Evolutionary conservation across 805 yeast genomes (phyloP).

Genomic region (Suhomyces kilbournensis): DNA sequence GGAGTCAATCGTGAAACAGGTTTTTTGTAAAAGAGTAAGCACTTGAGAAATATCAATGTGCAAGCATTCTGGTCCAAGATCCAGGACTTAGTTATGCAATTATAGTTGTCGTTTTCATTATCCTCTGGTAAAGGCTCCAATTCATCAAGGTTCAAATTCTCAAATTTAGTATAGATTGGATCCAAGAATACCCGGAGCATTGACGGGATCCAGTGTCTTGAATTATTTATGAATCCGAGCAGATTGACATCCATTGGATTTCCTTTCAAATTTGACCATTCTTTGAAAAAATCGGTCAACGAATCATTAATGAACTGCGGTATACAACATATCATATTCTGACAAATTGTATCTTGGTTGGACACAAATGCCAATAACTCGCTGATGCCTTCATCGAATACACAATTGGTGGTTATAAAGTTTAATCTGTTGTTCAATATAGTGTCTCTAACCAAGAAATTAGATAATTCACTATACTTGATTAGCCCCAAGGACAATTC

Average conservation of each 20-base stretch:
- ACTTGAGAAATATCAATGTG: conserved; percentile 7
- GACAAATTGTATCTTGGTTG: conserved; percentile 6
- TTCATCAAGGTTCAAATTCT: not conserved
- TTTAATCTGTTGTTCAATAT: conserved; percentile 14
- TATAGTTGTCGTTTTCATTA: conserved; percentile 4
- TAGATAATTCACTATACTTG: conserved; percentile 8
- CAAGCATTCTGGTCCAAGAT: conserved; percentile 8
- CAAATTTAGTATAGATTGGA: not conserved
- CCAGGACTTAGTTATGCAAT: conserved; percentile 4
- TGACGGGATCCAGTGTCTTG: not conserved
- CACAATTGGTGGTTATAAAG: conserved; percentile 21
- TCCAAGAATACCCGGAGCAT: not conserved
- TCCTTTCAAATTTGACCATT: not conserved
- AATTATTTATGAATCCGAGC: not conserved
- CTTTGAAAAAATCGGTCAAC: conserved; percentile 6
- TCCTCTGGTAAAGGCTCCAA: conserved; percentile 6
- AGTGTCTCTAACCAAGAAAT: not conserved
- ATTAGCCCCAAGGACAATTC: conserved; percentile 22
- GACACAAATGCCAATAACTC: conserved; percentile 17
- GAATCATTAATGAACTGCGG: conserved; percentile 13
- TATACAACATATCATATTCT: conserved; percentile 15
- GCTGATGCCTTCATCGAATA: conserved; percentile 13
- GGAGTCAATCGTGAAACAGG: conserved; percentile 2
- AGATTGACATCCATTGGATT: not conserved
- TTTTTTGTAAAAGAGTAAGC: conserved; percentile 10